Evolutionary conservation across 495 filamentous ascomycete genomes (phyloP), one percentile per base, ranked within the genome.

Genomic region (Cladorrhinum samala): DNA sequence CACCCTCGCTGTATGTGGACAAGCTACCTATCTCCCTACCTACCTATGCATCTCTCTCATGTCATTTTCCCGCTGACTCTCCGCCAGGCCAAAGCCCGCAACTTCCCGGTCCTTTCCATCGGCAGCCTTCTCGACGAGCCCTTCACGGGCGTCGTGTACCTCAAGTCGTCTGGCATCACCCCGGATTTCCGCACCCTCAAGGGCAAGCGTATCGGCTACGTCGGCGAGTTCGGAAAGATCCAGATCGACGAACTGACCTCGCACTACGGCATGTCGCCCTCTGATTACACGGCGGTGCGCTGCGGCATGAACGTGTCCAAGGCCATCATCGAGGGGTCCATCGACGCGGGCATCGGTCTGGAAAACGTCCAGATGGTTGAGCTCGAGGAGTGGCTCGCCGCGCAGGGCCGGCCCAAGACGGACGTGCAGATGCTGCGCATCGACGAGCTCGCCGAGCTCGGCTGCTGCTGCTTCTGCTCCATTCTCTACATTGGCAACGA

Each of bases 311-410:
- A 76, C 50, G 68, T 76, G 23, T 61, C 56, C 33, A 61, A 66
- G 58, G 68, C 83, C 46, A 84, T 85, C 60, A 85, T 84, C 67
- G 72, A 75, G 50, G 82, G 81, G 46, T 72, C 73, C 27, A 86
- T 86, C 60, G 78, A 85, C 65, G 84, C 83, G 27, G 83, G 84
- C 17, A 86, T 86, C 61, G 84, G 84, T 24, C 77, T 86, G 11
- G 84, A 86, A 71, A 86, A 86, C 60, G 83, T 85, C 9, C 83
- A 86, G 63, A 86, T 85, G 83, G 83, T 86, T 46, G 83, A 87
- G 68, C 70, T 87, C 11, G 82, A 83, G 65, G 82, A 86, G 54
- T 86, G 83, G 83, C 76, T 86, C 21, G 75, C 73, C 16, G 37
- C 68, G 16, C 82, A 84, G 56, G 73, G 73, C 58, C 82, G 82